Conservation (phyloP, 2,329 filamentous ascomycete genomes). For the Fusarium nurragi region DNA sequence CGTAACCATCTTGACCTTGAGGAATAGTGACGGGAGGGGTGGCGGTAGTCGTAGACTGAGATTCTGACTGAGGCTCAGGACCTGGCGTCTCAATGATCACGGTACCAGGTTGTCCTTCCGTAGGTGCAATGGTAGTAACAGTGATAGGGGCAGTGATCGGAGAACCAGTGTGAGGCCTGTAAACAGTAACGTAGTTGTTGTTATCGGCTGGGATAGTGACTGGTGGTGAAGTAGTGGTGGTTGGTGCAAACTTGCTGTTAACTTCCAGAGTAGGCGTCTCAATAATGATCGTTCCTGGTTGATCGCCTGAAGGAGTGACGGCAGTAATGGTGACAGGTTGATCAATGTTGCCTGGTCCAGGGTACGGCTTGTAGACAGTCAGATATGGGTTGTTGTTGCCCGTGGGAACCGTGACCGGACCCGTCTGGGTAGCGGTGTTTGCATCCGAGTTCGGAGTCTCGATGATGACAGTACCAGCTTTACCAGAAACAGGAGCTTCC, state of each 20-base stretch:
- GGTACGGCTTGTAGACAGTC: conserved; percentile 30
- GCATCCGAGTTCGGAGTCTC: conserved; percentile 27
- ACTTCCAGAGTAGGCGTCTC: conserved; percentile 25
- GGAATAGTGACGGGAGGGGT: conserved; percentile 22
- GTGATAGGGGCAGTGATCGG: conserved; percentile 29
- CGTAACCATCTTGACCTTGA: conserved; percentile 27
- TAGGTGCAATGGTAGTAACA: conserved; percentile 32
- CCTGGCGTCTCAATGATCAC: conserved; percentile 32
- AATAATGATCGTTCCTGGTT: conserved; percentile 30
- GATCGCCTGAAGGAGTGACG: conserved; percentile 10
- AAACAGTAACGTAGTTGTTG: conserved; percentile 25
- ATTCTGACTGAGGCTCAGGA: neutral
- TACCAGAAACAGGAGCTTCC: conserved; percentile 20
- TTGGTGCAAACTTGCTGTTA: conserved; percentile 25
- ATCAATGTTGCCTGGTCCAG: conserved; percentile 29
- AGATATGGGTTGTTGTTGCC: conserved; percentile 21
- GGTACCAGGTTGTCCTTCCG: conserved; percentile 29
- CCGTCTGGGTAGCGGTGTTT: conserved; percentile 19
- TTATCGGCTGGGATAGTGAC: conserved; percentile 9
- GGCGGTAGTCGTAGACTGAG: neutral
- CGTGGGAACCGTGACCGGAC: conserved; percentile 18
- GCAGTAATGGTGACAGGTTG: conserved; percentile 30
- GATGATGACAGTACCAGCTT: conserved; percentile 29
- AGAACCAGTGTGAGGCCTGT: conserved; percentile 20
- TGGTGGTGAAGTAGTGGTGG: neutral